Conservation (phyloP, 2,329 filamentous ascomycete genomes). For the Pleomassaria siparia region DNA sequence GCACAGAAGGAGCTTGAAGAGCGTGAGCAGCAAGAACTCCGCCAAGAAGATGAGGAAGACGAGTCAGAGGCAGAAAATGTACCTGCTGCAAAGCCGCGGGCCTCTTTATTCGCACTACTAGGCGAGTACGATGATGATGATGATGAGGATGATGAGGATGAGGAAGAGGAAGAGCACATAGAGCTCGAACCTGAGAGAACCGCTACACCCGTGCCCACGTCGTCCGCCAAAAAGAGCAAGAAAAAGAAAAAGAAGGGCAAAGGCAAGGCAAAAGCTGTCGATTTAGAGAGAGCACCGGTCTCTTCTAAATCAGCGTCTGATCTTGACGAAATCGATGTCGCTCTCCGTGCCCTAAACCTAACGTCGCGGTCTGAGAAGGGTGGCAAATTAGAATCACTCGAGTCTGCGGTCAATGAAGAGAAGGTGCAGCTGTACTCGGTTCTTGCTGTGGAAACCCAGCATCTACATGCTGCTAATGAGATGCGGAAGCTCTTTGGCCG, state of each 20-base stretch:
- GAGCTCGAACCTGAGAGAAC: conserved; percentile 28
- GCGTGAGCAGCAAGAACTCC: conserved; percentile 50
- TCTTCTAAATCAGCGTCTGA: conserved; percentile 27
- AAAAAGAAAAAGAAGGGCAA: conserved; percentile 66
- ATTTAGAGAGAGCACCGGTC: conserved; percentile 15
- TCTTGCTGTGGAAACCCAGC: conserved; percentile 65
- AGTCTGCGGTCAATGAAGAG: conserved; percentile 36
- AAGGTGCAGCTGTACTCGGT: conserved; percentile 55
- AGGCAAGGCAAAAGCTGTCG: conserved; percentile 50
- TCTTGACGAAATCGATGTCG: conserved; percentile 68
- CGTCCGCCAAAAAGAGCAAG: conserved; percentile 49
- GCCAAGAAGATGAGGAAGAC: conserved; percentile 40
- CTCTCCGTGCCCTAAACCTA: conserved; percentile 60
- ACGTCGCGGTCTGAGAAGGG: conserved; percentile 18
- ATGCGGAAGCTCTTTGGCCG: conserved; percentile 78
- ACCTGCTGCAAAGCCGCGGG: conserved; percentile 32
- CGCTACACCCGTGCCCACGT: conserved; percentile 33
- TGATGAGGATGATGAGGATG: conserved; percentile 39
- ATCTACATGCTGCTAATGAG: conserved; percentile 85
- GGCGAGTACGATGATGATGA: conserved; percentile 44
- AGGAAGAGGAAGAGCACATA: conserved; percentile 35
- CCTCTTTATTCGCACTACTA: conserved; percentile 52
- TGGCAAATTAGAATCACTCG: conserved; percentile 20
- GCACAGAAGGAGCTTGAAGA: conserved; percentile 64
- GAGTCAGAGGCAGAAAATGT: conserved; percentile 43